These are phyloP conservation scores for Eucalyptus camaldulensis DNA, from an alignment of 345 rosid genomes.

Conservation along the genomic window DNA sequence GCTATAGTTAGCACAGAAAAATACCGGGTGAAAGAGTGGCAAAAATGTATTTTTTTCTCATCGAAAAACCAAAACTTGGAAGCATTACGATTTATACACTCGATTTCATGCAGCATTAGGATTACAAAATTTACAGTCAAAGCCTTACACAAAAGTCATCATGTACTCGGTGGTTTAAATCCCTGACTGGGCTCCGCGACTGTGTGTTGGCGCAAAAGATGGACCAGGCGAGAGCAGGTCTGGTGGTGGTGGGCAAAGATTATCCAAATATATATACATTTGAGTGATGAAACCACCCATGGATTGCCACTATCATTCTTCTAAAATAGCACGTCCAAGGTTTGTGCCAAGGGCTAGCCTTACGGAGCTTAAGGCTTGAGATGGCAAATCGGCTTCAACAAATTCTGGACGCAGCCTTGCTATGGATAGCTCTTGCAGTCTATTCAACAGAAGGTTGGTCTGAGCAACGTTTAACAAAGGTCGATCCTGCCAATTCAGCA, in stretches of 20 bases:
- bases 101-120: not conserved
- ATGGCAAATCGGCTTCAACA: constrained; percentile 44
- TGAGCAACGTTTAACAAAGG: constrained; percentile 57
- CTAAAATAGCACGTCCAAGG: constrained; percentile 74
- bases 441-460: constrained; percentile 69
- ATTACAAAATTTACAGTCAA: not conserved
- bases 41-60: not conserved
- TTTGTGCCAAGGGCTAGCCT: constrained; percentile 76
- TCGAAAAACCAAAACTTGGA: not conserved
- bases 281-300: not conserved
- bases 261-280: not conserved
- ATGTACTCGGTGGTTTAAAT: not conserved
- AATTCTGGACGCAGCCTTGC: constrained; percentile 69
- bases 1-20: not conserved
- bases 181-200: not conserved
- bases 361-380: constrained; percentile 51
- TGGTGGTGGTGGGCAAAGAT: not conserved
- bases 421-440: constrained; percentile 66
- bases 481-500: constrained; percentile 62
- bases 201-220: not conserved
- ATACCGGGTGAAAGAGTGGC: not conserved
- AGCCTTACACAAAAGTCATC: not conserved
- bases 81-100: not conserved
- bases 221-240: not conserved
- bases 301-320: constrained; percentile 17